Base-by-base conservation (phyloP, 768 basidiomycete species). In the Pisolithus marmoratus region DNA sequence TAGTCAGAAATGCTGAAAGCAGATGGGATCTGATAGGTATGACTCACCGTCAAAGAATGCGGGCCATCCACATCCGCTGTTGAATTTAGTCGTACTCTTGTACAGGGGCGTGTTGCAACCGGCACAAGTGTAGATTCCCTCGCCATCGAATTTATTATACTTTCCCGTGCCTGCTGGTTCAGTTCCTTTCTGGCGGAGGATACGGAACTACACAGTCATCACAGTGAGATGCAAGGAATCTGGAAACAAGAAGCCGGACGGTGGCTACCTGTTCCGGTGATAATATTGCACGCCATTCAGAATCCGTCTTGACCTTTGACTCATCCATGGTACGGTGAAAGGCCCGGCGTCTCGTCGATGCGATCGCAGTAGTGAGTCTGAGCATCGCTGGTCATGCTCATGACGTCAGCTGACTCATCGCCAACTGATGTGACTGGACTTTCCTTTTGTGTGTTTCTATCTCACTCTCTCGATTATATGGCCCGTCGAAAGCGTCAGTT, bases 11-110 rank as follows among this genome's bases (percentile, higher is more conserved):
- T 40, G 9, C 36, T 15, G n/a, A 48, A 46, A 23, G 19, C 23
- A 7, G 23, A 46, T 9, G 34, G 20, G 26, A 7, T 14, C 31
- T 7, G n/a, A n/a, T 8, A 26, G 34, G 40, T 52, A 11, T 22
- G 8, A 59, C 71, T 51, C 55, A 87, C 88, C 88, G 64, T 95
- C 94, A 64, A 87, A 97, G 78, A 96, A 97, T 1, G 94, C 91
- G n/a, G 94, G 94, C 94, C 94, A 97, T 22, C 94, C 94, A 61
- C 91, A 95, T 8, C 92, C 91, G 53, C 90, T 93, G 60, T 87
- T 78, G 70, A 95, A 96, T 71, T 96, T 96, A 57, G 91, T 93
- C 24, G 74, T 75, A 61, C 87, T 90, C 75, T 85, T 90, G 74
- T 95, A 96, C 46, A 96, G 71, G 1, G 92, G 85, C 2, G 90